Evolutionary conservation across 192 early-diverging fungal species (phyloP), one percentile per base, ranked within the genome.

Genomic region (Mortierella claussenii): DNA sequence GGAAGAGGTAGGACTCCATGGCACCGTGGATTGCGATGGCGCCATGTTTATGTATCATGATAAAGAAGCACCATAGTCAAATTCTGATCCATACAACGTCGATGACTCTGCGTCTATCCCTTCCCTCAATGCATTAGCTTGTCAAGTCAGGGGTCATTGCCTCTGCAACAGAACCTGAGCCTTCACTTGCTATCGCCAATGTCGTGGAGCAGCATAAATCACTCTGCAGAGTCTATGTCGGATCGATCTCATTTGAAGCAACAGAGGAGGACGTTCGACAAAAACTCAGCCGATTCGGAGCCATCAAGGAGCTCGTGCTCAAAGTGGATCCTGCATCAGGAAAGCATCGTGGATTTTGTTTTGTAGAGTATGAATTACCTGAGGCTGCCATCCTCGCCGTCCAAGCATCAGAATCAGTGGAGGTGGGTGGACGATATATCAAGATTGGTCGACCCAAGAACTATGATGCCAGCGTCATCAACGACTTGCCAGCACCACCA

Each of bases 291-390:
- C 89, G 92, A 61, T 97, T 91, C 75, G 95, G 95, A 0, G 68
- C 82, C 1, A 89, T 97, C 64, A 85, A 88, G 45, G 85, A 86
- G 45, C 78, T 95, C 34, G 92, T 89, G 62, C 90, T 97, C 89
- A 89, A 88, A 15, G 85, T 92, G 60, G 95, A 97, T 73, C 81
- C 92, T 2, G 53, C 78, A 24, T 85, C 85, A 13, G 91, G 89
- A 23, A 90, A 88, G 56, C 95, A 97, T 84, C 93, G 94, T 68
- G 92, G 92, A 33, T 97, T 91, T 71, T 94, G 94, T 68, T 97
- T 97, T 78, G 86, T 97, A 13, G 94, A 96, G 79, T 97, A 88
- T 62, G 91, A 95, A 42, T 86, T 91, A 26, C 93, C 94, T 0
- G 95, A 97, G 76, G 91, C 94, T 9, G 93, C 92, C 0, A 80